phyloP scores from a whole-genome alignment of 176 grass and related monocot genomes.

The Luzula sylvatica region DNA sequence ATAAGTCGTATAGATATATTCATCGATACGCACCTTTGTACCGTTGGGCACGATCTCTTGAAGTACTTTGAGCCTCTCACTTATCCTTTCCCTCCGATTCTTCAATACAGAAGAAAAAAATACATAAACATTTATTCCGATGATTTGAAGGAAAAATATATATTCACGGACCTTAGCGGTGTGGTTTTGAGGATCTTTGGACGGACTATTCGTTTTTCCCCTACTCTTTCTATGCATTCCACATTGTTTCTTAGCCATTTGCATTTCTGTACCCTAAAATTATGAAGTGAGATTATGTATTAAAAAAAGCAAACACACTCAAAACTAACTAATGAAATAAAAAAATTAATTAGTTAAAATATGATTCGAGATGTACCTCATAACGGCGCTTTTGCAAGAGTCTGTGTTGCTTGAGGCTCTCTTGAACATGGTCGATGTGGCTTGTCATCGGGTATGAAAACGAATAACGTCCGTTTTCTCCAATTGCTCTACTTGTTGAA shows the following conservation, averaged over 20 bases:
- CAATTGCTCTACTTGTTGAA: slow-evolving; percentile 6
- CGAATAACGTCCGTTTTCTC: slow-evolving; percentile 8
- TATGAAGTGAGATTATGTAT: too few species aligned
- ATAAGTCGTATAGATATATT: too few species aligned
- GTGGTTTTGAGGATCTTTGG: slow-evolving; percentile 54
- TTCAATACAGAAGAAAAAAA: slow-evolving; percentile 7
- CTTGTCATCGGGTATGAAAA: slow-evolving; percentile 31
- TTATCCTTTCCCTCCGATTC: slow-evolving; percentile 78
- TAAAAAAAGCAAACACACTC: too few species aligned
- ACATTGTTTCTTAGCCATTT: slow-evolving; percentile 51
- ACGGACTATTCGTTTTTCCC: slow-evolving; percentile 29
- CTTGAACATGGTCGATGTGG: slow-evolving; percentile 19
- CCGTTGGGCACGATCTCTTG: slow-evolving; percentile 95
- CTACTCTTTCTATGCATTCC: slow-evolving; percentile 40
- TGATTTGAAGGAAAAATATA: background rate
- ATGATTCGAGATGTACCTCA: slow-evolving; percentile 9
- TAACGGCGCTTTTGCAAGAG: slow-evolving; percentile 31
- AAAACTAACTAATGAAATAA: background rate
- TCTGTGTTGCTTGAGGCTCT: slow-evolving; percentile 22
- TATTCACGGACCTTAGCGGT: slow-evolving; percentile 50
- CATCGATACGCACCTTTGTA: slow-evolving; percentile 31
- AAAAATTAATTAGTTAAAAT: background rate
- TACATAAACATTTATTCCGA: background rate
- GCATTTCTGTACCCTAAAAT: slow-evolving; percentile 26
- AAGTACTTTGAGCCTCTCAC: slow-evolving; percentile 62